These are phyloP conservation scores for Aspergillus fischeri DNA, from an alignment of 2,329 filamentous ascomycete genomes.

Conservation along the genomic window DNA sequence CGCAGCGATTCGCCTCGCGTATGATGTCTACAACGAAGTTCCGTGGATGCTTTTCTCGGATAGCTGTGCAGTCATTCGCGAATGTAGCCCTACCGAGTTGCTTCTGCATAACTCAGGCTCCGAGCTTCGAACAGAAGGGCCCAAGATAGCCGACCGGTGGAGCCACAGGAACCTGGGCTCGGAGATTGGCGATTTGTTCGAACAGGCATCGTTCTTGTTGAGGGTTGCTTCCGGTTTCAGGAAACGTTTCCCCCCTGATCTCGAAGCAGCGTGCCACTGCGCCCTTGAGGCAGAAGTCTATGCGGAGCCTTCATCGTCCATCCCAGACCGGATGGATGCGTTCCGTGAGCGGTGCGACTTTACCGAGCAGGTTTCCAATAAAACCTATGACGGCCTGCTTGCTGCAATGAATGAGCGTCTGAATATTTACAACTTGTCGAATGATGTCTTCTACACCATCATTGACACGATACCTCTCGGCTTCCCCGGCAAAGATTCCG, in stretches of 20 bases:
- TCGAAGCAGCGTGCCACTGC: slow-evolving; percentile 63
- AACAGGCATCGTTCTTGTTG: slow-evolving; percentile 60
- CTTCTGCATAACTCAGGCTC: slow-evolving; percentile 63
- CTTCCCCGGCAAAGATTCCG: slow-evolving; percentile 39
- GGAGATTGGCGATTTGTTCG: slow-evolving; percentile 51
- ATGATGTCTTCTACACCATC: slow-evolving; percentile 49
- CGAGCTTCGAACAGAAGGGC: slow-evolving; percentile 33
- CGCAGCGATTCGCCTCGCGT: slow-evolving; percentile 72
- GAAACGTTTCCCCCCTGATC: slow-evolving; percentile 64
- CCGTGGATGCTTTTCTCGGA: slow-evolving; percentile 85
- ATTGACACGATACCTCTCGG: slow-evolving; percentile 47
- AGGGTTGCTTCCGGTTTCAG: slow-evolving; percentile 67
- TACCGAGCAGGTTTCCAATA: slow-evolving; percentile 73
- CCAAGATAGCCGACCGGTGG: slow-evolving; percentile 40
- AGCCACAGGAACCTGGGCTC: slow-evolving; percentile 39
- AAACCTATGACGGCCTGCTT: slow-evolving; percentile 69
- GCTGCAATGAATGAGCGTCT: slow-evolving; percentile 63
- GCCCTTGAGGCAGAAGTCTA: slow-evolving; percentile 70
- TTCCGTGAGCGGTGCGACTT: slow-evolving; percentile 79
- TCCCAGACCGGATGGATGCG: slow-evolving; percentile 68
- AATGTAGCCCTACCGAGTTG: slow-evolving; percentile 73
- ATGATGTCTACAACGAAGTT: slow-evolving; percentile 66
- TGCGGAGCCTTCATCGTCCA: slow-evolving; percentile 65
- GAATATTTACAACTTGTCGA: slow-evolving; percentile 47
- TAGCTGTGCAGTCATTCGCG: slow-evolving; percentile 70